Evolutionary conservation across 2,329 filamentous ascomycete species (phyloP).

Genomic region (Pseudogymnoascus sp.): DNA sequence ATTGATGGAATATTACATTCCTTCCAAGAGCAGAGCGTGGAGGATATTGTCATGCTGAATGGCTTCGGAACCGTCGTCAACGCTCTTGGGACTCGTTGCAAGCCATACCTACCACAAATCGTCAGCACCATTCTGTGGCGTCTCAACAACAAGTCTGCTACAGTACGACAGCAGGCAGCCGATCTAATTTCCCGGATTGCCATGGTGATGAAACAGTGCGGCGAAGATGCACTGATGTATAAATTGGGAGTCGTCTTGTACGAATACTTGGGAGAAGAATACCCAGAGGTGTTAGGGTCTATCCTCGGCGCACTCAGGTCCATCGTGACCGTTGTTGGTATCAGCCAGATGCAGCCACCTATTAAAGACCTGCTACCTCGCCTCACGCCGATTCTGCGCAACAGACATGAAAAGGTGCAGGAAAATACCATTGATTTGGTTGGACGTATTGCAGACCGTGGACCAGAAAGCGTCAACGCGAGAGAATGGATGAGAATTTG

Average conservation of each 20-base stretch:
- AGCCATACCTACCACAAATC: constrained; percentile 93
- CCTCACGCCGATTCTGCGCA: constrained; percentile 93
- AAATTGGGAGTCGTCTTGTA: constrained; percentile 93
- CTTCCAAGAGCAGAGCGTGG: constrained; percentile 96
- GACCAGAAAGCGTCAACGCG: constrained; percentile 91
- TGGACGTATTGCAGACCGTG: constrained; percentile 93
- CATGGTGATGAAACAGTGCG: constrained; percentile 98
- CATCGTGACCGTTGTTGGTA: constrained; percentile 96
- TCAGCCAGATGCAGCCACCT: constrained; percentile 95
- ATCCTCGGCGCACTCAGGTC: constrained; percentile 91
- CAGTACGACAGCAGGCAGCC: constrained; percentile 91
- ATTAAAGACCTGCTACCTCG: constrained; percentile 94
- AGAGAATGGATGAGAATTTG: constrained; percentile 99
- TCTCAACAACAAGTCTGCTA: constrained; percentile 95
- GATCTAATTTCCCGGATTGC: constrained; percentile 95
- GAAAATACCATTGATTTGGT: constrained; percentile 98
- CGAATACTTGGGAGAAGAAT: constrained; percentile 97
- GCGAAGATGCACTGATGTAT: constrained; percentile 90
- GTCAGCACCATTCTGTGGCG: constrained; percentile 94
- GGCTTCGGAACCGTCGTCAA: constrained; percentile 98
- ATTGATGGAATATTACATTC: constrained; percentile 93
- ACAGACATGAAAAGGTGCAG: constrained; percentile 97
- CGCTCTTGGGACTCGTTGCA: constrained; percentile 84
- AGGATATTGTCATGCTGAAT: constrained; percentile 93
- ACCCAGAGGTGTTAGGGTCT: constrained; percentile 92